Evolutionary conservation across 2,329 filamentous ascomycete genomes (phyloP).

Genomic region (Macrophomina pseudophaseolina): DNA sequence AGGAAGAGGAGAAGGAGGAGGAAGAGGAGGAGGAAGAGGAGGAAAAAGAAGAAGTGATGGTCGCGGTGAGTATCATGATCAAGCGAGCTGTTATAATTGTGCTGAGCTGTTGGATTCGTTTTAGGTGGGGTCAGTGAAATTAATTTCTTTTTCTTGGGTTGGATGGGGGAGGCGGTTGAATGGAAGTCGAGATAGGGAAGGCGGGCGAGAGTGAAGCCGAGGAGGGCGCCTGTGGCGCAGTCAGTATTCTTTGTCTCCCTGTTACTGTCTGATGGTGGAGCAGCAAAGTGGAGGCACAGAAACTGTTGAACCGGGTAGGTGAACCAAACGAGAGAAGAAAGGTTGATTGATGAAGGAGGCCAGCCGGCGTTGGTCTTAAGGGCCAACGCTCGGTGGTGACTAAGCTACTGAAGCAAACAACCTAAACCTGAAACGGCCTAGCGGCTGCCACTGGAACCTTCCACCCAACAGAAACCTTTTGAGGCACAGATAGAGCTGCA

Average conservation of each 20-base stretch:
- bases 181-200: conserved; percentile 57
- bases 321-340: no score
- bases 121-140: background rate
- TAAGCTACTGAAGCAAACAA: no score
- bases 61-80: conserved; percentile 52
- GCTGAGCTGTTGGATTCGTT: conserved; percentile 44
- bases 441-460: no score
- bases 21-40: conserved; percentile 34
- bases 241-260: no score
- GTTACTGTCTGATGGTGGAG: no score
- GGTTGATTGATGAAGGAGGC: no score
- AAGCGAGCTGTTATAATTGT: conserved; percentile 60
- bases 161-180: background rate
- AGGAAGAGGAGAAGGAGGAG: background rate
- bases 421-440: no score
- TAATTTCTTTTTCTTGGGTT: no score
- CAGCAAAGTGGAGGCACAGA: no score
- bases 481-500: background rate
- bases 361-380: no score
- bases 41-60: conserved; percentile 44
- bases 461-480: background rate
- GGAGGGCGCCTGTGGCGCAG: conserved; percentile 12
- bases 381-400: no score
- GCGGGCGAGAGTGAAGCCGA: conserved; percentile 48
- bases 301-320: no score